These are phyloP conservation scores for Lojkania enalia DNA, from an alignment of 2,329 filamentous ascomycete genomes.

Conservation along the genomic window DNA sequence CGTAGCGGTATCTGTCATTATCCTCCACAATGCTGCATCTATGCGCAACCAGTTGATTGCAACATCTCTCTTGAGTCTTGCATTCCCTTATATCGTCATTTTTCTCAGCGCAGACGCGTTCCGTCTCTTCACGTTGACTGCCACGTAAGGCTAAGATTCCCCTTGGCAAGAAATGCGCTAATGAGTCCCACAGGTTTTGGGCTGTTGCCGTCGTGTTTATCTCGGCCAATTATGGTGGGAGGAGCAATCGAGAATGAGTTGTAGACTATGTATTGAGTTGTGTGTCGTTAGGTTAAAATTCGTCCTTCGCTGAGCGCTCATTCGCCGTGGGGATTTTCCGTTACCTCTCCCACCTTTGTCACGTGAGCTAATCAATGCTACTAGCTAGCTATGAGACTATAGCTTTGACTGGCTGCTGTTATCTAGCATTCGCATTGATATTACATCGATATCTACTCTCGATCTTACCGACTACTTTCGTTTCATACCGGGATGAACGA, in stretches of 20 bases:
- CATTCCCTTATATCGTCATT: constrained; percentile 1
- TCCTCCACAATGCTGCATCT: constrained; percentile 6
- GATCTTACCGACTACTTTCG: too few species aligned
- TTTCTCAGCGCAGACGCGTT: constrained; percentile 12
- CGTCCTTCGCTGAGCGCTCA: neutral
- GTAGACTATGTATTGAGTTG: too few species aligned
- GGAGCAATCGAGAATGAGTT: too few species aligned
- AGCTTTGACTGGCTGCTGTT: too few species aligned
- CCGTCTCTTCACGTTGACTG: constrained; percentile 4
- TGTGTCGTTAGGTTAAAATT: neutral
- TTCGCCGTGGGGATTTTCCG: neutral
- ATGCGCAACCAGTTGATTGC: constrained; percentile 11
- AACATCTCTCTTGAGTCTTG: constrained; percentile 10
- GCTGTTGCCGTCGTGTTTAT: constrained; percentile 14
- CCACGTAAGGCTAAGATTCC: constrained; percentile 9
- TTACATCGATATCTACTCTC: too few species aligned
- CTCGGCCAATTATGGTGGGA: neutral
- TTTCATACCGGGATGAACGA: too few species aligned
- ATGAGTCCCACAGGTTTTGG: constrained; percentile 12
- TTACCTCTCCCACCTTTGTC: neutral
- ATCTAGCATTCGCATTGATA: too few species aligned
- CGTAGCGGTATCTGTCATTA: constrained; percentile 5
- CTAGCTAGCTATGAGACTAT: too few species aligned
- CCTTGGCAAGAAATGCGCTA: neutral
- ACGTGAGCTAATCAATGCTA: neutral